Evolutionary conservation across 2,329 filamentous ascomycete genomes (phyloP).

Genomic region (Scorias spongiosa): DNA sequence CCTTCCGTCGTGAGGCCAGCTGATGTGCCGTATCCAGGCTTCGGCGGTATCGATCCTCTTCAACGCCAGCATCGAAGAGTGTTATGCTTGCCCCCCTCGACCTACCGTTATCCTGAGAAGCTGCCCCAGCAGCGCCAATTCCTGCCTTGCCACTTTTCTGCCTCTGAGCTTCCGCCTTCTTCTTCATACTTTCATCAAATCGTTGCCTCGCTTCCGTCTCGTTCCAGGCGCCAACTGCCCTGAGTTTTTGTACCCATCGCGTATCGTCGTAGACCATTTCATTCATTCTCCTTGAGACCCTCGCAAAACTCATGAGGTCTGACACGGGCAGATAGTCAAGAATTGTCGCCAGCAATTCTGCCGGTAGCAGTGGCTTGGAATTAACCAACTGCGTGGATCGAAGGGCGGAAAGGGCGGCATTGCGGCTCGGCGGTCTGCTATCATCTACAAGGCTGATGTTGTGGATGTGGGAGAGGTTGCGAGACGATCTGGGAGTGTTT

Average conservation of each 20-base stretch:
- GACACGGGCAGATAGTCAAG: slow-evolving; percentile 76
- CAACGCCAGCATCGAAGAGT: slow-evolving; percentile 57
- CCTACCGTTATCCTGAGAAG: slow-evolving; percentile 21
- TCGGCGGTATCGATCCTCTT: slow-evolving; percentile 43
- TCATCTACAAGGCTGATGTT: background rate
- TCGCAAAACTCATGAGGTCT: slow-evolving; percentile 74
- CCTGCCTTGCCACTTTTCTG: slow-evolving; percentile 23
- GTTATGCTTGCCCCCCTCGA: slow-evolving; percentile 35
- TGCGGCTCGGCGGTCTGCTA: slow-evolving; percentile 8
- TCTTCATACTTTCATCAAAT: slow-evolving; percentile 53
- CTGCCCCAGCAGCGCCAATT: slow-evolving; percentile 17
- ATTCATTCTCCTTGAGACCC: slow-evolving; percentile 68
- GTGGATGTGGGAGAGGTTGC: background rate
- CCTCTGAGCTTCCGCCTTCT: slow-evolving; percentile 41
- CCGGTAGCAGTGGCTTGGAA: slow-evolving; percentile 63
- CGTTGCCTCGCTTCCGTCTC: slow-evolving; percentile 69
- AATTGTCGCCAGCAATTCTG: slow-evolving; percentile 81
- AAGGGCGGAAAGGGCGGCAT: slow-evolving; percentile 55
- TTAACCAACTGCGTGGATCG: slow-evolving; percentile 69
- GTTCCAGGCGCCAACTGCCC: slow-evolving; percentile 83
- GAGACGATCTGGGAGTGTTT: background rate
- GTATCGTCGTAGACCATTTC: slow-evolving; percentile 99
- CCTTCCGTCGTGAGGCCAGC: slow-evolving; percentile 10
- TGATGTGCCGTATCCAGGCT: slow-evolving; percentile 20
- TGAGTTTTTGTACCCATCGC: slow-evolving; percentile 76